Conservation (phyloP, 23 red algal genomes). For the Chondrus crispus region DNA sequence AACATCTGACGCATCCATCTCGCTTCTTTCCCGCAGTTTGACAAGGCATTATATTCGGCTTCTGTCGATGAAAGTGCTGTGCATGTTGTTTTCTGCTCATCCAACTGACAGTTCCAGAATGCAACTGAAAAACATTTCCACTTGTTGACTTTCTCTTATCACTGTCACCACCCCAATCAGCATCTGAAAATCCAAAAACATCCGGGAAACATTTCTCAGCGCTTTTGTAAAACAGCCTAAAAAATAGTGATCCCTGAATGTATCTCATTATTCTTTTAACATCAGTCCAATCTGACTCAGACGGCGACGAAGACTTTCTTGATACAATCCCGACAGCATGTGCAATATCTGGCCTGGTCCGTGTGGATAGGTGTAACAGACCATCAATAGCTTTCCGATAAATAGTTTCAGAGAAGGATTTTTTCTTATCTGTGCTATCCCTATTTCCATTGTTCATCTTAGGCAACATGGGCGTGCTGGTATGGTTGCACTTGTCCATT, state of each 20-base stretch:
- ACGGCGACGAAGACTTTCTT: neutral
- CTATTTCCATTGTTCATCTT: too few species aligned
- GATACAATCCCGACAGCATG: neutral
- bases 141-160: neutral
- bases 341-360: neutral
- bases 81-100: neutral
- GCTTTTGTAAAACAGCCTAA: neutral
- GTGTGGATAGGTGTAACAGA: neutral
- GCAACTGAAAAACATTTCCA: neutral
- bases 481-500: neutral
- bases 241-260: neutral
- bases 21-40: neutral
- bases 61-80: neutral
- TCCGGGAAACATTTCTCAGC: too few species aligned
- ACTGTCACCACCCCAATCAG: neutral
- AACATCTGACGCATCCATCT: neutral
- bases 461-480: neutral
- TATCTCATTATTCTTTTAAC: neutral
- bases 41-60: slow-evolving; percentile 13
- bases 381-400: neutral
- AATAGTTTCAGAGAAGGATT: too few species aligned
- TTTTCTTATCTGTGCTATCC: too few species aligned
- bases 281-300: neutral
- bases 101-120: slow-evolving; percentile 1
- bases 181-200: slow-evolving; percentile 4